phyloP scores from a whole-genome alignment of 2,329 filamentous ascomycete species.

The Arthroderma uncinatum region DNA sequence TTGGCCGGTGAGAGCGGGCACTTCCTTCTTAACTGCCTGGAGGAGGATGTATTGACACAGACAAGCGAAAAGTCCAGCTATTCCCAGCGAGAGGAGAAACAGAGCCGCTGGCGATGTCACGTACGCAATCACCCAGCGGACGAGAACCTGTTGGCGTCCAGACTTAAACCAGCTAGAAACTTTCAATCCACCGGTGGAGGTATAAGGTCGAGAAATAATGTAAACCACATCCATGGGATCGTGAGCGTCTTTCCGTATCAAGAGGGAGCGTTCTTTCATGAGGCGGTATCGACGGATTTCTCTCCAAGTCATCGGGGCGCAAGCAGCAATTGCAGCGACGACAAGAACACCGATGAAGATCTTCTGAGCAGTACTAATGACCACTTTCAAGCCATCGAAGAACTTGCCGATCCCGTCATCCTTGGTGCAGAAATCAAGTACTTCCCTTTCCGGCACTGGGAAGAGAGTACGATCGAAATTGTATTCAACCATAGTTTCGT shows the following conservation, averaged over 20 bases:
- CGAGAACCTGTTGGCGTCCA: conserved; percentile 56
- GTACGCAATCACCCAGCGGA: conserved; percentile 77
- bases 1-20: conserved; percentile 61
- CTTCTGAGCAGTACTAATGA: conserved; percentile 58
- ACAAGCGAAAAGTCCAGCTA: conserved; percentile 73
- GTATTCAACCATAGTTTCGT: conserved; percentile 60
- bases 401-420: conserved; percentile 73
- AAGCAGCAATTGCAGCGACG: conserved; percentile 58
- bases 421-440: conserved; percentile 77
- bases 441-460: conserved; percentile 70
- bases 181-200: conserved; percentile 60
- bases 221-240: conserved; percentile 85
- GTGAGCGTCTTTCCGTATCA: conserved; percentile 54
- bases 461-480: conserved; percentile 67
- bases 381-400: conserved; percentile 59
- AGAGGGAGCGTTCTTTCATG: conserved; percentile 57
- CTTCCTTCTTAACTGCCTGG: conserved; percentile 58
- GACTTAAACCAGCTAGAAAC: conserved; percentile 53
- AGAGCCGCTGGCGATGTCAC: conserved; percentile 73
- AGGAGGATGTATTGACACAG: conserved; percentile 75
- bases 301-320: conserved; percentile 66
- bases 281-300: conserved; percentile 68
- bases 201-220: conserved; percentile 70
- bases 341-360: conserved; percentile 67
- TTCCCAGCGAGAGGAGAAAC: conserved; percentile 71